These are phyloP conservation scores for Saccharomycopsis fermentans DNA, from an alignment of 805 yeast species.

Conservation along the genomic window DNA sequence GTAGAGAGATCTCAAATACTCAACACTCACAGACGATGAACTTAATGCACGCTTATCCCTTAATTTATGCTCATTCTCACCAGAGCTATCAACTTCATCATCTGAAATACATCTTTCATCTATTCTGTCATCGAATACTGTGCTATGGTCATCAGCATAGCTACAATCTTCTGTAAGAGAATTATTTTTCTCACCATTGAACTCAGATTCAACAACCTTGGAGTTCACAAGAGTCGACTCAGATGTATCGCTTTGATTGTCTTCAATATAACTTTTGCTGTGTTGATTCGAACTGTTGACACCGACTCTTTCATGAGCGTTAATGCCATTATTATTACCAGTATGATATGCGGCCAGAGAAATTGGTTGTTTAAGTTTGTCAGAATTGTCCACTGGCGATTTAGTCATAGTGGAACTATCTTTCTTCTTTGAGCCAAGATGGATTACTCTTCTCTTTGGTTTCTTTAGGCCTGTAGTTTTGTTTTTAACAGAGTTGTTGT, in stretches of 20 bases:
- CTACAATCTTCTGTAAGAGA: not conserved
- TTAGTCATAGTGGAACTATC: not conserved
- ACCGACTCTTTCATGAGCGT: not conserved
- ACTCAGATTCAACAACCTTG: not conserved
- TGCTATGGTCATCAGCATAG: not conserved
- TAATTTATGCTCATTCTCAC: conserved; percentile 1
- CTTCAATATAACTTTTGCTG: not conserved
- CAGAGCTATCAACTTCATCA: conserved; percentile 3
- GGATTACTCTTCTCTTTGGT: conserved; percentile 25
- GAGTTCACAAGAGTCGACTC: not conserved
- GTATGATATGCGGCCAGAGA: not conserved
- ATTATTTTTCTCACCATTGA: not conserved
- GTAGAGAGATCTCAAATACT: conserved; percentile 12
- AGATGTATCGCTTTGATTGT: not conserved
- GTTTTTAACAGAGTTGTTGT: conserved; percentile 11
- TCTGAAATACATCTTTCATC: not conserved
- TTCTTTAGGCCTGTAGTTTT: conserved; percentile 15
- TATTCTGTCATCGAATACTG: not conserved
- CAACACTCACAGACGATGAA: conserved; percentile 16
- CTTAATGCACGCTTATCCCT: conserved; percentile 16
- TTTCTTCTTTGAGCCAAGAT: conserved; percentile 15
- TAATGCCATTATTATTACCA: not conserved
- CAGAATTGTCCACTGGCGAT: not conserved
- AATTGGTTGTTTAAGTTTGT: not conserved
- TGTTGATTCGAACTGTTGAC: not conserved